Base-by-base conservation (phyloP, 1,284 basidiomycete genomes). In the Veloporphyrellus conicus region DNA sequence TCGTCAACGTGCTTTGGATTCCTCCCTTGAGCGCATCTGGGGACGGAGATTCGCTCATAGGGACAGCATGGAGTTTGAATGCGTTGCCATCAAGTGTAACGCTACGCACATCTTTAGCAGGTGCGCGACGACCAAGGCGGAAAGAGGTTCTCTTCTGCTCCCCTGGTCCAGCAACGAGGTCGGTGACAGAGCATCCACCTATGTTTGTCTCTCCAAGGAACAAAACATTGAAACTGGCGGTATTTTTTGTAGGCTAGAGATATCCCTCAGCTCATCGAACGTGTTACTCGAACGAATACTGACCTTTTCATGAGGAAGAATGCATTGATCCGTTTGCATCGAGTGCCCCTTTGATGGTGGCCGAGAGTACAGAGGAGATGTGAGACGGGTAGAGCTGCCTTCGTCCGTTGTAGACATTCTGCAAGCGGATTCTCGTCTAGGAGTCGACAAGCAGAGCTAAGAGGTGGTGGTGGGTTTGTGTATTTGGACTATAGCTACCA, bases 181-280 rank as follows among this genome's bases (percentile, higher is more conserved):
- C 41, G 47, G 59, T 20, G 19, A 61, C 48, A 43, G 56, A 63
- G 44, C 20, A 20, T n/a, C 57, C 48, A 27, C 49, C 56, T 2
- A 54, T 41, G 36, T 29, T 35, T 14, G 50, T 64, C 36, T 63
- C 62, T 31, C 60, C 62, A 3, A 61, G 33, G 31, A 61, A 54
- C 10, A 61, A n/a, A 22, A 61, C 32, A 40, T 61, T 59, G 16
- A 50, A 47, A 40, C 43, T 19, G 6, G 33, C 14, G n/a, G 43
- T 44, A 19, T 22, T 42, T n/a, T n/a, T n/a, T n/a, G n/a, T n/a
- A n/a, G n/a, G n/a, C n/a, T n/a, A n/a, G n/a, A n/a, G n/a, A n/a
- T n/a, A n/a, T n/a, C n/a, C n/a, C 31, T 61, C 20, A 61, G 42
- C 25, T 5, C 37, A 41, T 38, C 25, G 22, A 33, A 41, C 2